These are phyloP conservation scores for Penicillium steckii DNA, from an alignment of 495 filamentous ascomycete genomes.

Conservation along the genomic window DNA sequence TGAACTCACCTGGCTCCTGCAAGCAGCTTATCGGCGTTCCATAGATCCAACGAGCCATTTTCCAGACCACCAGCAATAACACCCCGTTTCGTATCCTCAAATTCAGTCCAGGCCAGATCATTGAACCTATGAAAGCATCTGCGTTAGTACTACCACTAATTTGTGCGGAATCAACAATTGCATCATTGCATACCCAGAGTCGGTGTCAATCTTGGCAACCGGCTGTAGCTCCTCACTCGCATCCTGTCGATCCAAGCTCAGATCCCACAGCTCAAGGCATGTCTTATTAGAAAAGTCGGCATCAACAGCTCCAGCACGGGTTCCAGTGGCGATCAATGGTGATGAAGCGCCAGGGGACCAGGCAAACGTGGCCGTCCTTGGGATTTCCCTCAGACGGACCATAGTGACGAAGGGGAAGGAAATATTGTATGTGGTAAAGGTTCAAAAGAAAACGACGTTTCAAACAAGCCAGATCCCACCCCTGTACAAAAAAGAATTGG, in stretches of 20 bases:
- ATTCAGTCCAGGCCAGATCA: conserved; percentile 90
- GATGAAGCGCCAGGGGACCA: conserved; percentile 79
- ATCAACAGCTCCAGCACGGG: conserved; percentile 89
- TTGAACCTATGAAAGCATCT: conserved; percentile 67
- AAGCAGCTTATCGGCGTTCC: conserved; percentile 88
- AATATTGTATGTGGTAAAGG: conserved; percentile 20
- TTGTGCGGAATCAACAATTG: not conserved
- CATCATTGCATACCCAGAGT: conserved; percentile 69
- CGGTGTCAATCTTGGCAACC: conserved; percentile 75
- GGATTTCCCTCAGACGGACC: conserved; percentile 93
- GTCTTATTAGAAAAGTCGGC: conserved; percentile 98
- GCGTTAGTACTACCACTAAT: conserved; percentile 8
- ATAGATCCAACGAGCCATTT: conserved; percentile 93
- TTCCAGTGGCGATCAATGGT: conserved; percentile 91
- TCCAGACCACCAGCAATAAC: conserved; percentile 95
- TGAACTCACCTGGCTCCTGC: conserved; percentile 52
- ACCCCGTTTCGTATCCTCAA: conserved; percentile 72
- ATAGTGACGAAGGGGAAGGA: conserved; percentile 54
- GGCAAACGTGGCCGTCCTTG: conserved; percentile 92
- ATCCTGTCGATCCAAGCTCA: conserved; percentile 71
- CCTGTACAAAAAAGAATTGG: conserved; percentile 25
- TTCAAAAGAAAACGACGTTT: conserved; percentile 15
- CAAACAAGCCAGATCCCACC: conserved; percentile 20
- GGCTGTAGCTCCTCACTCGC: conserved; percentile 82
- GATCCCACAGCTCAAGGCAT: conserved; percentile 94